Conservation (phyloP, 2,329 filamentous ascomycete genomes). For the Phyllosticta paracitricarpa region DNA sequence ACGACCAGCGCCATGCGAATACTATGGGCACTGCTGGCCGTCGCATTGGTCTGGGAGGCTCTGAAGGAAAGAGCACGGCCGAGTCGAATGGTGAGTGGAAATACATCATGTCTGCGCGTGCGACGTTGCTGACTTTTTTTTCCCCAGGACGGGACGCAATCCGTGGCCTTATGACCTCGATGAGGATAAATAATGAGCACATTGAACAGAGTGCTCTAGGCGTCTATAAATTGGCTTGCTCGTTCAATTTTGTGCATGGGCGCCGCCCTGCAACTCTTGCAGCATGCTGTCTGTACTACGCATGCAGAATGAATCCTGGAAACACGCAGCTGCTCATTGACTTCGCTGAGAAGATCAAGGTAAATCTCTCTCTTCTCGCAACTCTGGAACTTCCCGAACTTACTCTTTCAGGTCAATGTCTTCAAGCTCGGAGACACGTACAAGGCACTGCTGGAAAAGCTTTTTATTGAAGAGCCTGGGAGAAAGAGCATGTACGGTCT, state of each 20-base stretch:
- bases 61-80: conserved; percentile 52
- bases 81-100: conserved; percentile 40
- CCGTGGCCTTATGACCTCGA: conserved; percentile 26
- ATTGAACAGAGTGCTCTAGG: conserved; percentile 29
- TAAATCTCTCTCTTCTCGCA: conserved; percentile 17
- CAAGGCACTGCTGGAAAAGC: conserved; percentile 63
- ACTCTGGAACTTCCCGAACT: neutral
- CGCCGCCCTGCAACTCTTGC: conserved; percentile 75
- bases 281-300: conserved; percentile 76
- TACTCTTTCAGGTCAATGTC: conserved; percentile 58
- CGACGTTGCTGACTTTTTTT: neutral
- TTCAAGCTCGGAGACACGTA: conserved; percentile 87
- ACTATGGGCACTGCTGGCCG: conserved; percentile 38
- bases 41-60: conserved; percentile 30
- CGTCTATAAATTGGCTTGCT: conserved; percentile 41
- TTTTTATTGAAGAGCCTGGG: conserved; percentile 52
- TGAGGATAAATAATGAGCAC: conserved; percentile 25
- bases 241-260: conserved; percentile 53
- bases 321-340: conserved; percentile 93
- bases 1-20: conserved; percentile 72
- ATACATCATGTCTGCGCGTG: neutral
- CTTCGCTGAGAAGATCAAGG: conserved; percentile 69
- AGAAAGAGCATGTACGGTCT: conserved; percentile 42
- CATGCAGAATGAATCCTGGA: conserved; percentile 65
- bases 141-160: conserved; percentile 33